Base-by-base conservation (phyloP, 208 protist genomes). In the Naegleria lovaniensis region DNA sequence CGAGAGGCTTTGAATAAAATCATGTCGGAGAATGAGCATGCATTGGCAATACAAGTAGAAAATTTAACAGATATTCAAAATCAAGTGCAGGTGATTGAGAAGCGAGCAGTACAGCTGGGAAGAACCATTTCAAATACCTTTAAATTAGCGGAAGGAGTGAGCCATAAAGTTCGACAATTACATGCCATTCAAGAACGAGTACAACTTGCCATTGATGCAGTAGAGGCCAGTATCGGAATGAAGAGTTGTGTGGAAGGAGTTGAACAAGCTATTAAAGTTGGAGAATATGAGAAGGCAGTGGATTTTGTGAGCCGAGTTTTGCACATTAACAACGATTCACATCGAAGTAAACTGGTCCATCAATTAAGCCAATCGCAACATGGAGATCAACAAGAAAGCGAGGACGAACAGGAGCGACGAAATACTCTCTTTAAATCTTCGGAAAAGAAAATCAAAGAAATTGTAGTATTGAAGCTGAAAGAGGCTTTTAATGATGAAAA, bases 191-290 rank as follows among this genome's bases (percentile, higher is more conserved):
- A 88, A 88, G 19, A 29, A 58, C 33, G 85, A 59, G 85, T 88
- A 15, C 39, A 88, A 58, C 5, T 29, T 58, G 85, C 85, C 22
- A 58, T 88, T 33, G 43, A 88, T 36, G 43, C 85, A 38, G 43
- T 88, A 58, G 85, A 88, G 22, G 85, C n/a, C 51, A 88, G 9
- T 58, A 88, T 88, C 36, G 85, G 85, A 88, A 51, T 88, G 41
- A 88, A 88, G 22, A 58, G 41, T 58, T 88, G 85, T 58, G 19
- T 88, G 16, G 41, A 88, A 39, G 85, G 85, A 58, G 85, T 88
- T 29, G 85, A 88, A 88, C 11, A 48, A 58, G 85, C 85, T 13
- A 88, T 88, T 58, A 51, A 58, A 39, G 5, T 25, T 58, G 39
- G 15, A 38, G 85, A 88, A 58, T 88, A 88, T 38, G 85, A 88